Conservation (phyloP, 768 basidiomycete genomes). For the Lyophyllum shimeji region DNA sequence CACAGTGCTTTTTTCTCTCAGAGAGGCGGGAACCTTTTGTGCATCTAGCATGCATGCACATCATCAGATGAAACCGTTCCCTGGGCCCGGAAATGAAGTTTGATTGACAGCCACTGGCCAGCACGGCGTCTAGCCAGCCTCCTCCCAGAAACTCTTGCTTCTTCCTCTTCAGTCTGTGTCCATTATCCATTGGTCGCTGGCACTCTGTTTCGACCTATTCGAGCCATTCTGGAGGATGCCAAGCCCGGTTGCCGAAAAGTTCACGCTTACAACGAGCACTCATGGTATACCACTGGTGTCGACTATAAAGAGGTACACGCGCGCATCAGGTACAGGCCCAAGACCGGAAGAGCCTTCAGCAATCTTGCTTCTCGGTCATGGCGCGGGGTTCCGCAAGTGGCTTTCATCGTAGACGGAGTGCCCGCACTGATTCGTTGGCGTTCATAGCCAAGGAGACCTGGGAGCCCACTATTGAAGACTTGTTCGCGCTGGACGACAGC, state of each 20-base stretch:
- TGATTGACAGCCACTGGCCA: too few species aligned
- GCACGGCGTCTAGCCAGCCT: too few species aligned
- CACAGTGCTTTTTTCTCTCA: too few species aligned
- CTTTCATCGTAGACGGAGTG: neutral
- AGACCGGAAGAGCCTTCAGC: slow-evolving; percentile 15
- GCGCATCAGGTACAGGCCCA: neutral
- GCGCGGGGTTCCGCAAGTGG: slow-evolving; percentile 30
- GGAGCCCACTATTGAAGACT: slow-evolving; percentile 35
- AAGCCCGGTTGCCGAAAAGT: slow-evolving; percentile 25
- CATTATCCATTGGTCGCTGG: too few species aligned
- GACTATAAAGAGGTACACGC: slow-evolving; percentile 29
- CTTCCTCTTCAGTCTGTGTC: too few species aligned
- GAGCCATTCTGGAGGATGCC: neutral
- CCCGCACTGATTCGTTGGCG: neutral
- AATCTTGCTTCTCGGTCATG: slow-evolving; percentile 27
- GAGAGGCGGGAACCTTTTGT: too few species aligned
- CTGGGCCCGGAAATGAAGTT: too few species aligned
- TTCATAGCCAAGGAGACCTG: slow-evolving; percentile 37
- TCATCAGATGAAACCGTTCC: too few species aligned
- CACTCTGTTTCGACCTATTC: neutral
- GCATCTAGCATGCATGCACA: too few species aligned
- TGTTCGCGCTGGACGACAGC: slow-evolving; percentile 26
- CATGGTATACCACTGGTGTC: slow-evolving; percentile 24
- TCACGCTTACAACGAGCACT: slow-evolving; percentile 24
- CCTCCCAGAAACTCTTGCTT: too few species aligned